Percentiles rank a stretch among this genome's conserved stretches.
phyloP scores from a whole-genome alignment of 345 rosid species.

The Rhizophora apiculata region DNA sequence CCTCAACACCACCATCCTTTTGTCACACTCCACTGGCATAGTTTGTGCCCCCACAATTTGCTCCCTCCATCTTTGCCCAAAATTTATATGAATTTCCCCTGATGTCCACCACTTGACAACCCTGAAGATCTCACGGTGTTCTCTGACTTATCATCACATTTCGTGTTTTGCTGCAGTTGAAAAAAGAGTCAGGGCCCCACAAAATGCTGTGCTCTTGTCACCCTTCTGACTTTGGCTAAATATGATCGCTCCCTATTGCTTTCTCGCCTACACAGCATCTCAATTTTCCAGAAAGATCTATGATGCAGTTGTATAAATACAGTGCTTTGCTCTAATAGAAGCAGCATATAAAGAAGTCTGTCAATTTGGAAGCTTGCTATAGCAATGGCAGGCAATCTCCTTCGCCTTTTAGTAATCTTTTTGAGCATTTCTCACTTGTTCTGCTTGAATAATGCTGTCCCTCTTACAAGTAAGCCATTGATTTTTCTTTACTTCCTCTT shows the following conservation, averaged over 20 bases:
- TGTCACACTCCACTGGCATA: constrained; percentile 35
- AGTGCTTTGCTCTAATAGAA: not conserved
- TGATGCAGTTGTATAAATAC: constrained; percentile 14
- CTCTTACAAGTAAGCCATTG: constrained; percentile 39
- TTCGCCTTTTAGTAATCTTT: constrained; percentile 33
- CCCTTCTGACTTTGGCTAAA: constrained; percentile 24
- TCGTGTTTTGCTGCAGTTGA: too few species aligned
- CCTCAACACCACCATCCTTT: constrained; percentile 14
- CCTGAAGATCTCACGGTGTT: not conserved
- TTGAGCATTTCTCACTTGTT: constrained; percentile 35
- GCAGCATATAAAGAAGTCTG: not conserved
- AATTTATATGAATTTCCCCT: not conserved
- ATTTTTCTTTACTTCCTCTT: not conserved
- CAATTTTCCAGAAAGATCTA: constrained; percentile 11
- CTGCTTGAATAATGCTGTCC: constrained; percentile 30
- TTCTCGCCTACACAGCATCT: constrained; percentile 7
- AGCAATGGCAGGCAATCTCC: constrained; percentile 39
- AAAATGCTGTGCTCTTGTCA: constrained; percentile 10
- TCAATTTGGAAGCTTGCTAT: constrained; percentile 3
- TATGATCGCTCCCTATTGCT: not conserved
- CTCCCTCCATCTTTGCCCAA: constrained; percentile 17
- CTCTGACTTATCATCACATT: not conserved
- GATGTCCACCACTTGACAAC: not conserved
- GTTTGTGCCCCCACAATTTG: constrained; percentile 25
- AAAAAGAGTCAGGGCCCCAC: constrained; percentile 10